Evolutionary conservation across 1,139 yeast genomes (phyloP).

Genomic region (Candida glucosophila): DNA sequence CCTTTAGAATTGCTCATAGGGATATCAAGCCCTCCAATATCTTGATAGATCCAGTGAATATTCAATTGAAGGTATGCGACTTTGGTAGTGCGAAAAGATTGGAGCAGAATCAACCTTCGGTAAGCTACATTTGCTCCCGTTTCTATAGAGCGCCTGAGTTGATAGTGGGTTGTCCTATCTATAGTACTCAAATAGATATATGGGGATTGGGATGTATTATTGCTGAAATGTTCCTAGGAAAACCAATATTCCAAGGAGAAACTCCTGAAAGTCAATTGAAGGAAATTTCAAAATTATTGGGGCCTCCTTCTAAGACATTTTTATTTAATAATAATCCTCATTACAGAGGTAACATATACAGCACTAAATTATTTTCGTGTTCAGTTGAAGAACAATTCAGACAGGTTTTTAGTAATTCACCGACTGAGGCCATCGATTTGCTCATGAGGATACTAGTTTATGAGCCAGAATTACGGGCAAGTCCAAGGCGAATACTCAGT

Average conservation of each 20-base stretch:
- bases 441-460: constrained; percentile 62
- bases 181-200: constrained; percentile 71
- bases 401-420: constrained; percentile 62
- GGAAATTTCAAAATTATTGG: constrained; percentile 69
- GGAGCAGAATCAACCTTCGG: constrained; percentile 67
- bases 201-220: constrained; percentile 86
- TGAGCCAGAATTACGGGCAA: constrained; percentile 60
- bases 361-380: constrained; percentile 59
- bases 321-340: constrained; percentile 67
- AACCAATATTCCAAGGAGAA: constrained; percentile 75
- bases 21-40: constrained; percentile 79
- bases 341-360: constrained; percentile 66
- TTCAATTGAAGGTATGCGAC: constrained; percentile 67
- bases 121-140: constrained; percentile 71
- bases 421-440: constrained; percentile 63
- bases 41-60: constrained; percentile 59
- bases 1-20: constrained; percentile 72
- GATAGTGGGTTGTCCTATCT: constrained; percentile 67
- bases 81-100: constrained; percentile 76
- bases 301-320: constrained; percentile 69
- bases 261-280: constrained; percentile 66
- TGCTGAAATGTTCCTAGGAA: constrained; percentile 77
- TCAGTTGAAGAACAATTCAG: constrained; percentile 53
- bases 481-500: constrained; percentile 59
- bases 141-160: constrained; percentile 80